Base-by-base conservation (phyloP, 164 flowering plant species). In the Vitis rupestris region DNA sequence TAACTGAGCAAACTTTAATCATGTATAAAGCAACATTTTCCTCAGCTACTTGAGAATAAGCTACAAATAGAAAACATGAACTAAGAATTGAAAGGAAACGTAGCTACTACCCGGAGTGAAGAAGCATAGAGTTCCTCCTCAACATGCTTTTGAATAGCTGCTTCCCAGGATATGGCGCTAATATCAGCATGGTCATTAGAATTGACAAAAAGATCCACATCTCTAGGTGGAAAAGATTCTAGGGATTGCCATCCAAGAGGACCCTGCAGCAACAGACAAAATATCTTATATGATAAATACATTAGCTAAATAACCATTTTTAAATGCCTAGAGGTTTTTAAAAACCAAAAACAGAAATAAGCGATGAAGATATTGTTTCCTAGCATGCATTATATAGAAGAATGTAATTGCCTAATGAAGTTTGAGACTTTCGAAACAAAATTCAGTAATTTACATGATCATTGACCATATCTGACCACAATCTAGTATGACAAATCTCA, bases 191-290 rank as follows among this genome's bases (percentile, higher is more conserved):
- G 82, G 66, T 75, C 88, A 70, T 71, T 78, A 66, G 73, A 78
- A 70, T 74, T 80, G 30, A 79, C 73, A 37, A 80, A 73, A 76
- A 79, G 77, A 47, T 83, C 82, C 29, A 78, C 67, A 50, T 84
- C 89, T 69, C 90, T 74, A 37, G 81, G 72, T 9, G 77, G 50
- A 71, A 81, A 80, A 51, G 81, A 73, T 70, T 85, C 97, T 47
- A 86, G 31, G 4, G 98, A 85, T 71, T 89, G 92, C 93, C 97
- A 93, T 69, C 94, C 94, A 76, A 96, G 82, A 73, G 99, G 98
- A 61, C 97, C 97, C 99, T 93, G 78, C 49, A 65, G 57, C 48
- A 59, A 66, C 51, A 75, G 30, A 67, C 17, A 76, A 61, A 68
- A 60, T 14, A 31, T 14, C 51, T 52, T 23, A 67, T 7, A 61